These are phyloP conservation scores for Exutisphaerella laricina DNA, from an alignment of 2,329 filamentous ascomycete species.

Conservation along the genomic window DNA sequence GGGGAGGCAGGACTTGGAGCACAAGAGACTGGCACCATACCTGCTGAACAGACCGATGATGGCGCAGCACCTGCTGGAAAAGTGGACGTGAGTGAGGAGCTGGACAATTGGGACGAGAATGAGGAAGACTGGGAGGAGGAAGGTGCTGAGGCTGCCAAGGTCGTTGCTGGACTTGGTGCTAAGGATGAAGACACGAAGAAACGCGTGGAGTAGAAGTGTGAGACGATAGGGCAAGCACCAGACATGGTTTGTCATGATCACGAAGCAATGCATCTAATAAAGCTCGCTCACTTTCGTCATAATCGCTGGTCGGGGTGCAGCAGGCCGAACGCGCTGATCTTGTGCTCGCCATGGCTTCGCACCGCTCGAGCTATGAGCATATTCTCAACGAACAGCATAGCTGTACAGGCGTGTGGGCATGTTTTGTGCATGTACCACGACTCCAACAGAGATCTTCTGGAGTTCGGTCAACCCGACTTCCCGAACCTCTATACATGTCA, in stretches of 20 bases:
- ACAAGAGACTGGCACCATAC: conserved; percentile 32
- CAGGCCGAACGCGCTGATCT: no score
- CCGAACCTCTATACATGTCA: no score
- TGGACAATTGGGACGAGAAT: conserved; percentile 95
- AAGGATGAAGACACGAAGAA: conserved; percentile 37
- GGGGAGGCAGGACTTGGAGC: conserved; percentile 49
- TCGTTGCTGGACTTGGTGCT: conserved; percentile 11
- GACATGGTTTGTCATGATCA: not conserved
- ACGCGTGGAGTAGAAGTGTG: conserved; percentile 36
- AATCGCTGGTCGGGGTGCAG: no score
- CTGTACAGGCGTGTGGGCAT: no score
- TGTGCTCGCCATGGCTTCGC: no score
- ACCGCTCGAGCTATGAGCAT: no score
- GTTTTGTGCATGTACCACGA: no score
- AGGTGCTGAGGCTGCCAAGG: conserved; percentile 35
- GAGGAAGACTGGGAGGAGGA: conserved; percentile 62
- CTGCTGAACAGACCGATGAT: conserved; percentile 28
- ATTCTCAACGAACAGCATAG: no score
- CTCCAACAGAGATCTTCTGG: no score
- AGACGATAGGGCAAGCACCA: not conserved
- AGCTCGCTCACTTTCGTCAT: no score
- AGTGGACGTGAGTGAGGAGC: conserved; percentile 66
- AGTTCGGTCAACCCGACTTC: no score
- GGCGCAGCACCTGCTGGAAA: conserved; percentile 41
- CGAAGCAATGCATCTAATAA: conserved; percentile 3